A percentile compares a stretch with the other conserved stretches of the same genome.
Evolutionary conservation across 352 stramenopile species (phyloP).

Genomic region (Phytophthora podocarpi): DNA sequence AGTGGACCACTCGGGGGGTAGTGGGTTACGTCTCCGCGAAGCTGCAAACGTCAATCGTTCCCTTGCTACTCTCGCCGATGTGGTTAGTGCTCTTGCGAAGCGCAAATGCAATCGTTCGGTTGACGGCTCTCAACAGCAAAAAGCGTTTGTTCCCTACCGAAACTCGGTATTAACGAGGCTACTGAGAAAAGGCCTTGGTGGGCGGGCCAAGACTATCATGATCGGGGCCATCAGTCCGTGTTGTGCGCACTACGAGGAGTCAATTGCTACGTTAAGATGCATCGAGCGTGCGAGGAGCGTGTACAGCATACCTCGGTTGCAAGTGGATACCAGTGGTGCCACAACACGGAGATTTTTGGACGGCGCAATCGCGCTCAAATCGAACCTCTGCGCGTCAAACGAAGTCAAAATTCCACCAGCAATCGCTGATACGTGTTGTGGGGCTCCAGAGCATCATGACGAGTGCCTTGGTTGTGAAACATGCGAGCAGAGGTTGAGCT

Average conservation of each 20-base stretch:
- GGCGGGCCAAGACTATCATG: conserved; percentile 86
- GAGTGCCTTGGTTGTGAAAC: background rate
- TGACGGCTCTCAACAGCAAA: conserved; percentile 21
- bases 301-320: conserved; percentile 46
- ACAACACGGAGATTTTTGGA: conserved; percentile 38
- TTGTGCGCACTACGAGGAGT: conserved; percentile 87
- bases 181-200: conserved; percentile 80
- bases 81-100: conserved; percentile 77
- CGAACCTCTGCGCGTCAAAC: conserved; percentile 28
- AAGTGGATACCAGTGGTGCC: conserved; percentile 38
- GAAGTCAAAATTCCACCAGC: background rate
- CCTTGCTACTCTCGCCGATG: conserved; percentile 81
- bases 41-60: conserved; percentile 84
- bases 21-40: conserved; percentile 64
- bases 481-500: no score
- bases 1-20: conserved; percentile 52
- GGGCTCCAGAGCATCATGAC: conserved; percentile 9
- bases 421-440: background rate
- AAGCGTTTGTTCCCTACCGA: conserved; percentile 82
- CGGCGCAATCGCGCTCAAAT: conserved; percentile 54
- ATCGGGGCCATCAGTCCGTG: conserved; percentile 88
- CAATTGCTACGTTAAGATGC: conserved; percentile 84
- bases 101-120: conserved; percentile 14
- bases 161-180: conserved; percentile 89
- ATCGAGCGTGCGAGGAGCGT: conserved; percentile 73